Percentiles rank a stretch among this genome's conserved stretches.
Evolutionary conservation across 805 yeast genomes (phyloP).

Genomic region (Pichia ethanolica): DNA sequence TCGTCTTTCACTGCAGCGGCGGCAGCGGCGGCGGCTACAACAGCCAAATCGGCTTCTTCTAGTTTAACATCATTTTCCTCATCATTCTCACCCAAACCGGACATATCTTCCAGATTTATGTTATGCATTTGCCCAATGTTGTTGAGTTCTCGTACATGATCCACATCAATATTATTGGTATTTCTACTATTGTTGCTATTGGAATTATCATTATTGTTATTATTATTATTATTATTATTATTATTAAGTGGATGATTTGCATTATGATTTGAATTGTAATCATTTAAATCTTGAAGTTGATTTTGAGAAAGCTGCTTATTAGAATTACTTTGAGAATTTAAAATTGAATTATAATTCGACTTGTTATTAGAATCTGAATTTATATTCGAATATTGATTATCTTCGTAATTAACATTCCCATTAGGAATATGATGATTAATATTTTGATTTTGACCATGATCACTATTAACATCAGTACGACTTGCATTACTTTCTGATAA

Average conservation of each 20-base stretch:
- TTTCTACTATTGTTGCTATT: neutral
- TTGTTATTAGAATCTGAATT: too few relatives aligned
- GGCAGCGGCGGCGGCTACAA: slow-evolving; percentile 29
- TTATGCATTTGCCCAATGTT: neutral
- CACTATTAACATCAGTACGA: slow-evolving; percentile 2
- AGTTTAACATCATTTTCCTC: slow-evolving; percentile 6
- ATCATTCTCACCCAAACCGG: slow-evolving; percentile 9
- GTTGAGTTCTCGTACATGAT: neutral
- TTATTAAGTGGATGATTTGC: too few relatives aligned
- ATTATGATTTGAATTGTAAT: too few relatives aligned
- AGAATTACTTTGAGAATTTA: too few relatives aligned
- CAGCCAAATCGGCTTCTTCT: slow-evolving; percentile 24
- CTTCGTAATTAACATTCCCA: neutral
- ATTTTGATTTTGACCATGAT: neutral
- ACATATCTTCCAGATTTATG: neutral
- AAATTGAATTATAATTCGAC: too few relatives aligned
- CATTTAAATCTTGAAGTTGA: too few relatives aligned
- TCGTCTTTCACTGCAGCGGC: slow-evolving; percentile 18
- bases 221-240: too few relatives aligned
- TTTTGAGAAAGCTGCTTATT: neutral
- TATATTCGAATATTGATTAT: neutral
- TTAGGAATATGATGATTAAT: neutral
- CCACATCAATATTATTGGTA: neutral
- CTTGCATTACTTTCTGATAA: slow-evolving; percentile 2
- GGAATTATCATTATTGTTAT: neutral